Percentiles rank a stretch among this genome's conserved stretches.
phyloP scores from a whole-genome alignment of 257 asterid species.

The Solanum commersonii region DNA sequence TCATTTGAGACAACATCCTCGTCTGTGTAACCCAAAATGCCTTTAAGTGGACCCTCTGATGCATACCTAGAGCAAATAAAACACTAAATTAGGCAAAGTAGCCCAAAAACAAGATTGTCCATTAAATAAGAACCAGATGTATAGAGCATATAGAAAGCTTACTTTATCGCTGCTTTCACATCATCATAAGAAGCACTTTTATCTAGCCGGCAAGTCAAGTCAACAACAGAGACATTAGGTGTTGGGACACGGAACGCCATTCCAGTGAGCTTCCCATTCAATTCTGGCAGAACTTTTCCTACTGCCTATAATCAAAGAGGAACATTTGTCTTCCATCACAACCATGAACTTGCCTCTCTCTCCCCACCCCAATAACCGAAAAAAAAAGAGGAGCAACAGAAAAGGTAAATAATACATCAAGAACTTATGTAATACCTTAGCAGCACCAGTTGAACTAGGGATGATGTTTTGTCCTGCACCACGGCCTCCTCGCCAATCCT shows the following conservation, averaged over 20 bases:
- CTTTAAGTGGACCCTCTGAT: conserved; percentile 78
- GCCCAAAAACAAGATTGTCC: background rate
- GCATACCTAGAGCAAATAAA: conserved; percentile 51
- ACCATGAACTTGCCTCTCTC: background rate
- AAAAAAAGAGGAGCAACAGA: background rate
- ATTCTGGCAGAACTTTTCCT: conserved; percentile 97
- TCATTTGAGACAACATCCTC: conserved; percentile 98
- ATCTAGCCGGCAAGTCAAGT: conserved; percentile 86
- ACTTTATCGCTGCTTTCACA: conserved; percentile 91
- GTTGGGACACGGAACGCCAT: conserved; percentile 99
- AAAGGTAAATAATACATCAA: background rate
- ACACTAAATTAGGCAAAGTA: background rate
- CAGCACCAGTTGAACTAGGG: conserved; percentile 99
- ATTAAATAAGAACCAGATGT: background rate
- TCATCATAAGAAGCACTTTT: conserved; percentile 91
- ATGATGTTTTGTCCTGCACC: conserved; percentile 98
- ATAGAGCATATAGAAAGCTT: conserved; percentile 9
- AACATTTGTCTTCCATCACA: background rate
- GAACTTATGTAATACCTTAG: conserved; percentile 50
- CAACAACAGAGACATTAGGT: conserved; percentile 95
- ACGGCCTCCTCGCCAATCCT: conserved; percentile 99
- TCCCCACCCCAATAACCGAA: background rate
- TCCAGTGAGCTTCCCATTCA: conserved; percentile 94
- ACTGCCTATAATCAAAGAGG: conserved; percentile 55
- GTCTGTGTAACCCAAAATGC: conserved; percentile 97